Percentiles rank a stretch among this genome's conserved stretches.
These are phyloP conservation scores for Komagataella populi DNA, from an alignment of 805 yeast species.

Conservation along the genomic window DNA sequence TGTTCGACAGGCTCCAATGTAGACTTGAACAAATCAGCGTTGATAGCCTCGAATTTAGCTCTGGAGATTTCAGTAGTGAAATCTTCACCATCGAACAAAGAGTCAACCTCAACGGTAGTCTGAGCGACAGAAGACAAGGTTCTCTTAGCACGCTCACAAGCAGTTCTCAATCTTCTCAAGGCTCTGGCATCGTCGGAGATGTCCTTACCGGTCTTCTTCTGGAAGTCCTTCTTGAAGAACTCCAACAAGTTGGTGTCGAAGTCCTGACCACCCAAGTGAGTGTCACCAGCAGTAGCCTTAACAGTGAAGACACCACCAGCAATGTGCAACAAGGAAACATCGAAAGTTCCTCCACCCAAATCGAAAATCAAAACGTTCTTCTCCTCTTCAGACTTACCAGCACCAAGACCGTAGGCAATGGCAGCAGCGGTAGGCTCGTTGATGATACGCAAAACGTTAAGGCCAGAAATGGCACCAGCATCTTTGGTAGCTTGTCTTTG, in stretches of 20 bases:
- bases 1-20: conserved; percentile 90
- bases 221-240: conserved; percentile 37
- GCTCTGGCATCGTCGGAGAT: conserved; percentile 89
- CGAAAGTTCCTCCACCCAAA: conserved; percentile 98
- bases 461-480: conserved; percentile 72
- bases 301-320: conserved; percentile 96
- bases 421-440: conserved; percentile 95
- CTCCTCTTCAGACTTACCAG: conserved; percentile 69
- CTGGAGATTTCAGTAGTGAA: conserved; percentile 89
- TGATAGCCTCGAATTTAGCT: conserved; percentile 95
- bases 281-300: conserved; percentile 98
- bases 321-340: conserved; percentile 84
- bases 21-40: conserved; percentile 85
- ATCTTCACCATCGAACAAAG: conserved; percentile 90
- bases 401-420: conserved; percentile 97
- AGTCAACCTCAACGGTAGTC: conserved; percentile 94
- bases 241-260: conserved; percentile 92
- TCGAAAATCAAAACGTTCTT: conserved; percentile 87
- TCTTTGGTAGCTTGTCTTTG: conserved; percentile 77
- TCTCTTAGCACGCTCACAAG: conserved; percentile 99
- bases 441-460: conserved; percentile 64
- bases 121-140: conserved; percentile 92
- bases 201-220: conserved; percentile 84
- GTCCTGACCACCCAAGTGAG: conserved; percentile 99
- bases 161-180: conserved; percentile 95